Evolutionary conservation across 2,329 filamentous ascomycete genomes (phyloP).

Genomic region (Alternaria viburni): DNA sequence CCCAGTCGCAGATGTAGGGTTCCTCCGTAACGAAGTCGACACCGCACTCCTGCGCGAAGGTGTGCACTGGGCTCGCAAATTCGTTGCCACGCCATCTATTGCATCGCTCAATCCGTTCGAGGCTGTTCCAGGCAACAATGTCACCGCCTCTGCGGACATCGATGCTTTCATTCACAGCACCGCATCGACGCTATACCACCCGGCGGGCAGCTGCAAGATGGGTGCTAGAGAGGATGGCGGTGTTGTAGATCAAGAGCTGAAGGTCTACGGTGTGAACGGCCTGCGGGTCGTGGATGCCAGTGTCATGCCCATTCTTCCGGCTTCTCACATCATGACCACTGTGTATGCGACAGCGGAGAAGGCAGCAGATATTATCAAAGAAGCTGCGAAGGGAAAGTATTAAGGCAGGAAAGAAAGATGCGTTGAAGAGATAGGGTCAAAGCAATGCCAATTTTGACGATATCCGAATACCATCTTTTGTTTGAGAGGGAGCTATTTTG

Average conservation of each 20-base stretch:
- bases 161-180: constrained; percentile 20
- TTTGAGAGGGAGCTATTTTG: neutral
- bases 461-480: neutral
- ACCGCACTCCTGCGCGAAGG: constrained; percentile 27
- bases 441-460: neutral
- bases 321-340: constrained; percentile 27
- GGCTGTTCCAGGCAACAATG: constrained; percentile 25
- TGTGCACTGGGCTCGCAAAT: constrained; percentile 23
- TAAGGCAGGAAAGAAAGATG: neutral
- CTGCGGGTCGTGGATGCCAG: constrained; percentile 28
- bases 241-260: constrained; percentile 33
- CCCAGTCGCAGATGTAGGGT: constrained; percentile 30
- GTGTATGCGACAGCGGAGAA: constrained; percentile 28
- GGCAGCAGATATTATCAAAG: constrained; percentile 21
- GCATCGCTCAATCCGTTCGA: constrained; percentile 27
- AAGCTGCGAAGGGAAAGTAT: neutral
- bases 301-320: constrained; percentile 26
- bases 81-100: constrained; percentile 18
- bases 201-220: constrained; percentile 35
- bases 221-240: constrained; percentile 33
- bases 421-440: neutral
- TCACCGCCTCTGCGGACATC: constrained; percentile 25
- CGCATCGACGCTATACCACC: constrained; percentile 31
- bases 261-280: constrained; percentile 33
- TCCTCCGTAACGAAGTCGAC: constrained; percentile 34